Evolutionary conservation across 2,329 filamentous ascomycete genomes (phyloP).

Genomic region (Ophiostoma tasmaniense): DNA sequence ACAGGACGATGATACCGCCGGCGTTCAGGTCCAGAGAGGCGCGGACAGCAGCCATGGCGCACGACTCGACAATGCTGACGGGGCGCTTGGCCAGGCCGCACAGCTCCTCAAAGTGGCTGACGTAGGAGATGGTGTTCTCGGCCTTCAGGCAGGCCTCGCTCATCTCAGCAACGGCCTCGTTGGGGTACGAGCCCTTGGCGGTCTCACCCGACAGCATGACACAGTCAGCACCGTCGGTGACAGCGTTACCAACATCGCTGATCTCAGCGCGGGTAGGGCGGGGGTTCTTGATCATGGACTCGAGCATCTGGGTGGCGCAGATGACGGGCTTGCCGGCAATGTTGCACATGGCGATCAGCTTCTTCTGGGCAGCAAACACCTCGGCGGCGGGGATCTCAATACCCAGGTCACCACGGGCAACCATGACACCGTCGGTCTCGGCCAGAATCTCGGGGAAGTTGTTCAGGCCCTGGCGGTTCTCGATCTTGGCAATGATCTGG

Average conservation of each 20-base stretch:
- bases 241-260: slow-evolving; percentile 95
- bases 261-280: slow-evolving; percentile 97
- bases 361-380: slow-evolving; percentile 99
- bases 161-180: slow-evolving; percentile 93
- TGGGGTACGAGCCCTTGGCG: slow-evolving; percentile 92
- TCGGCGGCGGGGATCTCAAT: slow-evolving; percentile 98
- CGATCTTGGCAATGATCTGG: slow-evolving; percentile 99
- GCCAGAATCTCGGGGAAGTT: slow-evolving; percentile 97
- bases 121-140: slow-evolving; percentile 94
- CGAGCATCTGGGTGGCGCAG: slow-evolving; percentile 98
- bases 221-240: slow-evolving; percentile 95
- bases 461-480: slow-evolving; percentile 99
- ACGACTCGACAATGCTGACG: slow-evolving; percentile 82
- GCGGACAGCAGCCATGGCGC: slow-evolving; percentile 93
- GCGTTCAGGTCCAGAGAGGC: slow-evolving; percentile 94
- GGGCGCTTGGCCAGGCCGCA: slow-evolving; percentile 75
- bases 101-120: slow-evolving; percentile 93
- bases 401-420: slow-evolving; percentile 94
- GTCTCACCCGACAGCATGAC: slow-evolving; percentile 99
- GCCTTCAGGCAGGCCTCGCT: slow-evolving; percentile 94
- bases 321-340: slow-evolving; percentile 97
- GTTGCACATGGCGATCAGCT: slow-evolving; percentile 99
- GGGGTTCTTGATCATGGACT: slow-evolving; percentile 99
- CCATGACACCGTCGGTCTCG: slow-evolving; percentile 98
- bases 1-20: slow-evolving; percentile 90